phyloP scores from a whole-genome alignment of 331 rosid species.

The Saraca asoca region DNA sequence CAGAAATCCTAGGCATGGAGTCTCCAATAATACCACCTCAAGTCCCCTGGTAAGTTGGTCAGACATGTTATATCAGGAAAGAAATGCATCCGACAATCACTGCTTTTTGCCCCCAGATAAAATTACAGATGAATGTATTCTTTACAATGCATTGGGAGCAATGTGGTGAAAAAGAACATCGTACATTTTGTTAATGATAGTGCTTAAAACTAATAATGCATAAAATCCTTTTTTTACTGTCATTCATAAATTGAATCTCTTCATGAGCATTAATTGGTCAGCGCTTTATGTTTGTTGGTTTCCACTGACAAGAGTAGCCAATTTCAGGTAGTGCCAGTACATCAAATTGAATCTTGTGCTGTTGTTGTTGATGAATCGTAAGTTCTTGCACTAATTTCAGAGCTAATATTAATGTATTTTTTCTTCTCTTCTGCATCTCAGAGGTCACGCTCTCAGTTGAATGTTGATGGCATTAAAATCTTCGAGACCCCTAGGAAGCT shows the following conservation, averaged over 20 bases:
- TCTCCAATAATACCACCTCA: conserved; percentile 65
- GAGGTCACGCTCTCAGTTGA: conserved; percentile 52
- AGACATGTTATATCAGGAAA: conserved; percentile 13
- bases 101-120: neutral
- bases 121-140: neutral
- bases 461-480: conserved; percentile 47
- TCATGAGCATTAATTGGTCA: neutral
- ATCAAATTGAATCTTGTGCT: neutral
- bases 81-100: neutral
- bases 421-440: conserved; percentile 38
- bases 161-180: neutral
- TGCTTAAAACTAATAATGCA: neutral
- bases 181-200: neutral
- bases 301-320: neutral
- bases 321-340: neutral
- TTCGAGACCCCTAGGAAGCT: conserved; percentile 74
- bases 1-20: conserved; percentile 47
- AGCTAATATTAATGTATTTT: conserved; percentile 15
- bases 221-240: neutral
- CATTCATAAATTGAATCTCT: neutral
- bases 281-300: neutral
- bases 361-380: conserved; percentile 13
- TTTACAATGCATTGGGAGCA: neutral
- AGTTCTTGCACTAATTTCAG: neutral
- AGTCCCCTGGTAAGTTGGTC: conserved; percentile 70